These are phyloP conservation scores for Esteya vermicola DNA, from an alignment of 2,329 filamentous ascomycete species.

Conservation along the genomic window DNA sequence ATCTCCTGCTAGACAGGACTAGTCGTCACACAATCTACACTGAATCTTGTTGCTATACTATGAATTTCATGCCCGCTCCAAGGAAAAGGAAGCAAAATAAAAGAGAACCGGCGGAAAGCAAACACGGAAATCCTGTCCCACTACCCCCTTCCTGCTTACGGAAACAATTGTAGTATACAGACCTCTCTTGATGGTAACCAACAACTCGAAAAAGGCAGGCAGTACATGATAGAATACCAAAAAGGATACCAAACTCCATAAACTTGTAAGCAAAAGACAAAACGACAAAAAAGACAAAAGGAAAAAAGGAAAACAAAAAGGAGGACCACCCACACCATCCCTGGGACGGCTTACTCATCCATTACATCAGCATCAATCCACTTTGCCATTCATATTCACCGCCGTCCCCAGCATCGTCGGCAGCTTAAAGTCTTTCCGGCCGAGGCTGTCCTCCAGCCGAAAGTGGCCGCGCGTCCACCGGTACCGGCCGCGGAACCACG, in stretches of 20 bases:
- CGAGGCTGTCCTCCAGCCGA: constrained; percentile 40
- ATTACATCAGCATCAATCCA: too few relatives aligned
- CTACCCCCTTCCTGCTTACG: too few relatives aligned
- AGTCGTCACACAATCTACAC: too few relatives aligned
- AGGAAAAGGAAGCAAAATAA: too few relatives aligned
- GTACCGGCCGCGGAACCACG: constrained; percentile 40
- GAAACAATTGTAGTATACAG: neutral
- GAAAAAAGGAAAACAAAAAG: neutral
- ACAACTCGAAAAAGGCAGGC: neutral
- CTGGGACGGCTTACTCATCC: too few relatives aligned
- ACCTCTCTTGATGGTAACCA: neutral
- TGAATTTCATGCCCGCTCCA: neutral
- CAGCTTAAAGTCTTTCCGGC: constrained; percentile 43
- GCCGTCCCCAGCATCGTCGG: constrained; percentile 40
- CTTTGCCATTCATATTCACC: constrained; percentile 32
- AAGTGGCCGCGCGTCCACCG: constrained; percentile 46
- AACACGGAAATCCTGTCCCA: too few relatives aligned
- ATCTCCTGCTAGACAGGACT: too few relatives aligned
- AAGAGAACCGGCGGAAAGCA: too few relatives aligned
- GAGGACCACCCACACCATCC: too few relatives aligned
- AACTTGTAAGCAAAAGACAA: neutral
- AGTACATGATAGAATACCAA: neutral
- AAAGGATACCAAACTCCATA: neutral
- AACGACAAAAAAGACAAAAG: neutral
- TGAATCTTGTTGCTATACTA: too few relatives aligned